A percentile compares a stretch with the other conserved stretches of the same genome.
phyloP scores from a whole-genome alignment of 1,284 basidiomycete species.

The Apiotrichum veenhuisii region DNA sequence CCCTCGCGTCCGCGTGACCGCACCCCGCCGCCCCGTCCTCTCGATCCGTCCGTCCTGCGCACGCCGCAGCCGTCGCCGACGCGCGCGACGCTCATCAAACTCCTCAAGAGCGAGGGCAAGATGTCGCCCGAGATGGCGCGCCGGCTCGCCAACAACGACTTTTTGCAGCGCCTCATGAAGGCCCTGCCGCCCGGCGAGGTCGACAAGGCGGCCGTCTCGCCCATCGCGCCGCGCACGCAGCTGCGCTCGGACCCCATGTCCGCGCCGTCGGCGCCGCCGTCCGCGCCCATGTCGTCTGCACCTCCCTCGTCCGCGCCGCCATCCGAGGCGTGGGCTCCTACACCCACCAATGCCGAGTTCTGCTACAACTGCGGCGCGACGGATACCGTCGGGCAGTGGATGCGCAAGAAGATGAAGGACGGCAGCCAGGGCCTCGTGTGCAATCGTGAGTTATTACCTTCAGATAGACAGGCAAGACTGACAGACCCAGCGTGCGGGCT shows the following conservation, averaged over 20 bases:
- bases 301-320: neutral
- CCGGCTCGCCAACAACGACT: conserved; percentile 38
- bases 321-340: neutral
- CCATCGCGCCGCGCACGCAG: neutral
- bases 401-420: conserved; percentile 38
- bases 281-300: neutral
- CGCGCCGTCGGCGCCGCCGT: neutral
- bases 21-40: conserved; percentile 26
- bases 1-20: conserved; percentile 1
- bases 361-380: conserved; percentile 45
- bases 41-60: conserved; percentile 1
- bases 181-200: conserved; percentile 25
- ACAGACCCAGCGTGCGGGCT: conserved; percentile 40
- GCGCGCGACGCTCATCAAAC: conserved; percentile 31
- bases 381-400: conserved; percentile 33
- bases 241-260: neutral
- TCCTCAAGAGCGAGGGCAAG: conserved; percentile 38
- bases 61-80: conserved; percentile 44
- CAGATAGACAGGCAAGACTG: too few relatives aligned
- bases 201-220: neutral
- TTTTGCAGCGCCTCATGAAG: conserved; percentile 38
- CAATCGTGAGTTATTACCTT: conserved; percentile 39
- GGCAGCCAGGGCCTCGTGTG: conserved; percentile 42
- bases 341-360: neutral
- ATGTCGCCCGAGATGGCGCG: conserved; percentile 41